Percentiles rank a stretch among this genome's conserved stretches.
phyloP scores from a whole-genome alignment of 1,139 yeast species.

The Blastobotrys persicus region DNA sequence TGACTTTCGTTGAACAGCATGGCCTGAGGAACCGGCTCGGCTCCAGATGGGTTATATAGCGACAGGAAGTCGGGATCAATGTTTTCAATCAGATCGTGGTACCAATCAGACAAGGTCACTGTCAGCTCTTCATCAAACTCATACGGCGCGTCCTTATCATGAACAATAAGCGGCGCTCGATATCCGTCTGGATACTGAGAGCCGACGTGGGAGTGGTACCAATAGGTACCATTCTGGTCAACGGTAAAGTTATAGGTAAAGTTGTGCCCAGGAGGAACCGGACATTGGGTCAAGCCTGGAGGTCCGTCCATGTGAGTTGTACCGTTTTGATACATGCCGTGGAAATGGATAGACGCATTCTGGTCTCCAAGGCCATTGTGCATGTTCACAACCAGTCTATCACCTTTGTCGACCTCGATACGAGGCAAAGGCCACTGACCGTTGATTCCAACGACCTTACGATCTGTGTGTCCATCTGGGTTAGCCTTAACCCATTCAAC shows the following conservation, averaged over 20 bases:
- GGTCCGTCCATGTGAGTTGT: constrained; percentile 84
- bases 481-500: constrained; percentile 68
- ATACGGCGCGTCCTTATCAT: constrained; percentile 53
- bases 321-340: constrained; percentile 82
- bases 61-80: constrained; percentile 56
- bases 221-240: constrained; percentile 81
- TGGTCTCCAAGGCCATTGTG: constrained; percentile 60
- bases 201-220: constrained; percentile 91
- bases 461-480: constrained; percentile 69
- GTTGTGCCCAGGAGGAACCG: constrained; percentile 70
- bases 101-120: constrained; percentile 79
- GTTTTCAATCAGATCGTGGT: constrained; percentile 59
- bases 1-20: constrained; percentile 74
- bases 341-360: constrained; percentile 83
- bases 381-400: constrained; percentile 65
- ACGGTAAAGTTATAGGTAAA: constrained; percentile 79
- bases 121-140: constrained; percentile 70
- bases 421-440: constrained; percentile 85
- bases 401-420: constrained; percentile 69
- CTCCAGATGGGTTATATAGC: constrained; percentile 89
- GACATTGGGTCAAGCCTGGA: constrained; percentile 82
- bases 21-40: constrained; percentile 90
- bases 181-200: constrained; percentile 92
- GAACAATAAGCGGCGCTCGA: constrained; percentile 74
- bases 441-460: constrained; percentile 76